Evolutionary conservation across 768 basidiomycete species (phyloP), one percentile per base, ranked within the genome.

Genomic region (Pholiota conissans): DNA sequence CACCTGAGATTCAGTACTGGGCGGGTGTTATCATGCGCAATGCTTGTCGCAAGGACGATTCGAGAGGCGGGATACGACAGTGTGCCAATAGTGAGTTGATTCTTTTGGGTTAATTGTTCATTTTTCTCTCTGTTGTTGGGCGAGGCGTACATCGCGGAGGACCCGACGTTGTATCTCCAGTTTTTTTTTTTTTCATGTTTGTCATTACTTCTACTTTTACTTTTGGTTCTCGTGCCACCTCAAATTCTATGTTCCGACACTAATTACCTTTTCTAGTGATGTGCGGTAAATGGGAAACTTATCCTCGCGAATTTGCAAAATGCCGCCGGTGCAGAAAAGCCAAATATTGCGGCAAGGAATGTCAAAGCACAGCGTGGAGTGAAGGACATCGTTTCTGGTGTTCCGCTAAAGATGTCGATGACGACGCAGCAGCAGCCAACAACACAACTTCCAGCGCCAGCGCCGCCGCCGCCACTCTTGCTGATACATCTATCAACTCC

Each of bases 11-110:
- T 22, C 93, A 97, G 72, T 97, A 98, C 66, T 98, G 97, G 97
- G 97, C 96, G 0, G 94, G 95, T 2, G 96, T 98, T n/a, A 97
- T 98, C 67, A 99, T 98, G 97, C 83, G 97, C 52, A 99, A 99
- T 71, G 97, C 97, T 11, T 99, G 97, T 74, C 79, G 96, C 69
- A 98, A 99, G 76, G 97, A 98, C 65, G 96, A 98, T 61, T 85
- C 81, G 49, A 76, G 88, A 32, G 95, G 95, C 52, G 97, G 97
- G 10, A 95, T 98, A 60, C 75, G 97, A 55, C 97, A 98, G 72
- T 99, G 97, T 78, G 97, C 97, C 0, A 97, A 97, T 69, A 98
- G 90, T 91, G 62, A 71, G 88, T 82, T 3, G 30, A 57, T 9
- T 45, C 18, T n/a, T 10, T 57, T 9, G 37, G 40, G 52, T 29